Evolutionary conservation across 768 basidiomycete species (phyloP), one percentile per base, ranked within the genome.

Genomic region (Hericium rajendrae): DNA sequence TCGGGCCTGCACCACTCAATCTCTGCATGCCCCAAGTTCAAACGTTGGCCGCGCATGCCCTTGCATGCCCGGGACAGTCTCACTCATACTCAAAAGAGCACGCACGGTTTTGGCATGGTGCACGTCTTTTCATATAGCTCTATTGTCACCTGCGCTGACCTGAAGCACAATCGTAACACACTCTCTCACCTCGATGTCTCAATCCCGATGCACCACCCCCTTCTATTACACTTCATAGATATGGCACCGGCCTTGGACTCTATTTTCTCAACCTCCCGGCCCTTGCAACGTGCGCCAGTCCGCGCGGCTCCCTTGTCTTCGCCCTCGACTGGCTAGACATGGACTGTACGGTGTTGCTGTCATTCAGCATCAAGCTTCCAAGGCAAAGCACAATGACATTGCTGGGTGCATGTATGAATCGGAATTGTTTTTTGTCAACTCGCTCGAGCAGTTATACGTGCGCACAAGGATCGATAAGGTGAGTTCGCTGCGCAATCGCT

Each of bases 291-390:
- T 91, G 88, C 87, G 88, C 85, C 0, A 82, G 78, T 6, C 69
- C 70, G 38, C 79, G 82, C 13, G 78, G 84, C 18, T 76, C 86
- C 0, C 74, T 85, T 11, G 82, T 94, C 40, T 93, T 86, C 64
- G 91, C 91, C 18, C 73, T 97, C 61, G 94, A 97, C 69, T 97
- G 94, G 94, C 79, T 97, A 24, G 94, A 94, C 53, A 95, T 97
- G 94, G 94, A 94, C 28, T 84, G 92, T 37, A 92, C 90, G 65
- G 91, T 22, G 22, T 22, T 22, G 22, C 22, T 22, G 22, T 22
- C 22, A 22, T 22, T 22, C 22, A 22, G 22, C 22, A 22, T 22
- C 22, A 22, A 22, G 22, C 22, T 22, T 22, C 22, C 22, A 22
- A 22, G 22, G 22, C 22, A 22, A 22, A 22, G 22, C 22, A 22